A percentile compares a stretch with the other conserved stretches of the same genome.
Evolutionary conservation across 345 rosid genomes (phyloP).

Genomic region (Sonneratia caseolaris): DNA sequence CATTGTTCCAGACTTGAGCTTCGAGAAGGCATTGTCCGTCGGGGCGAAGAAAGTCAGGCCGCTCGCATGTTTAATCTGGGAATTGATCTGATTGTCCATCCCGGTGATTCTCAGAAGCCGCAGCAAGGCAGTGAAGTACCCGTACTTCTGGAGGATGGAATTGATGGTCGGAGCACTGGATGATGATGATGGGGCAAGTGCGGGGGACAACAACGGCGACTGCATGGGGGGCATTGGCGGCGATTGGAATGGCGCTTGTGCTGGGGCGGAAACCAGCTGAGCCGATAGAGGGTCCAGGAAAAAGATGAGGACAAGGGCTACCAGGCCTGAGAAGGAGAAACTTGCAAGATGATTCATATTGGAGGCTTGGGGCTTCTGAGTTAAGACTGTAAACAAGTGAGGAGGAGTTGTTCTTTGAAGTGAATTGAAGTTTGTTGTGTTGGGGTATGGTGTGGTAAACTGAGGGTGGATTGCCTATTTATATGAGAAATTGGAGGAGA

Average conservation of each 20-base stretch:
- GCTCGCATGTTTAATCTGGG: conserved; percentile 9
- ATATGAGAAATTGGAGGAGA: neutral
- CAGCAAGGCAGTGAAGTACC: conserved; percentile 38
- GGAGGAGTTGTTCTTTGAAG: neutral
- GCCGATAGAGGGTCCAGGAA: neutral
- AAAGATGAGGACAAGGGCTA: conserved; percentile 1
- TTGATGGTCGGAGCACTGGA: conserved; percentile 9
- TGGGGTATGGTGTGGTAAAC: neutral
- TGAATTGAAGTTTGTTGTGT: neutral
- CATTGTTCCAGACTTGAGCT: conserved; percentile 16
- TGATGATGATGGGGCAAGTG: neutral
- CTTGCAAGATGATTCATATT: neutral
- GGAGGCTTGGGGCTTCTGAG: neutral
- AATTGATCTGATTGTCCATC: conserved; percentile 16
- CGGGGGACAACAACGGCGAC: neutral
- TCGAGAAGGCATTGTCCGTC: conserved; percentile 17
- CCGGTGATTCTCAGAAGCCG: conserved; percentile 46
- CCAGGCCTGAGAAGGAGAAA: neutral
- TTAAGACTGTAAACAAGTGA: neutral
- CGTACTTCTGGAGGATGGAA: conserved; percentile 55
- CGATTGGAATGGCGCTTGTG: conserved; percentile 3
- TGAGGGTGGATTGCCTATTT: neutral
- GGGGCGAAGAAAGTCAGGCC: conserved; percentile 17
- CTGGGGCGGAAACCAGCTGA: neutral
- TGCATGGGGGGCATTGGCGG: neutral